Base-by-base conservation (phyloP, 148 eudicot genomes). In the Mesembryanthemum crystallinum region DNA sequence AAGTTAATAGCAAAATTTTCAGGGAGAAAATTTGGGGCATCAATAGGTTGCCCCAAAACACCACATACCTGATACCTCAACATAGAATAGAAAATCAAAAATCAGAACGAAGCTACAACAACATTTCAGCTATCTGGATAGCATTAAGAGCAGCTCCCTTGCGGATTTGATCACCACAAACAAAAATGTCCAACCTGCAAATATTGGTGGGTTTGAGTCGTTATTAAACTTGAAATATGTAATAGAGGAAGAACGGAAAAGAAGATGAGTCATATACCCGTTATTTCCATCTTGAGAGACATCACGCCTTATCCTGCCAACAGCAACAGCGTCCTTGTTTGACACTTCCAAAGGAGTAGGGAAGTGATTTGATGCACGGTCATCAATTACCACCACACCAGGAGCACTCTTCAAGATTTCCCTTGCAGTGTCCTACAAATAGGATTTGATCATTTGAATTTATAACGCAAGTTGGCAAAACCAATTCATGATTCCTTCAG, bases 151-250 rank as follows among this genome's bases (percentile, higher is more conserved):
- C 97, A 33, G 97, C 97, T 76, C 97, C 97, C 82, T 94, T 94
- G 76, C 97, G 91, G 80, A 96, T 96, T 85, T 96, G 99, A 88
- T 93, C 98, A 73, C 98, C 96, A 76, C 99, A 96, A 58, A 91
- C 97, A 86, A 96, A 92, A 23, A 92, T 87, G 79, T 96, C 99
- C 91, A 96, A 82, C 83, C 98, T 96, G 87, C 74, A 67, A 37
- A 35, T 1, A 73, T 63, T 17, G 8, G 43, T 7, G 12, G 35
- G 14, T 21, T 27, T 17, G 20, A 72, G 42, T 59, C 7, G 28
- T 60, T 1, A 20, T 51, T 3, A 62, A 23, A 17, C 49, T 20
- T 58, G 14, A 58, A 1, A 30, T 23, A 15, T 58, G 39, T 8
- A 61, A 32, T 21, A 1, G 17, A 58, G 18, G 9, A 15, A 69